Base-by-base conservation (phyloP, 129 eudicot genomes). In the Arctium minus region DNA sequence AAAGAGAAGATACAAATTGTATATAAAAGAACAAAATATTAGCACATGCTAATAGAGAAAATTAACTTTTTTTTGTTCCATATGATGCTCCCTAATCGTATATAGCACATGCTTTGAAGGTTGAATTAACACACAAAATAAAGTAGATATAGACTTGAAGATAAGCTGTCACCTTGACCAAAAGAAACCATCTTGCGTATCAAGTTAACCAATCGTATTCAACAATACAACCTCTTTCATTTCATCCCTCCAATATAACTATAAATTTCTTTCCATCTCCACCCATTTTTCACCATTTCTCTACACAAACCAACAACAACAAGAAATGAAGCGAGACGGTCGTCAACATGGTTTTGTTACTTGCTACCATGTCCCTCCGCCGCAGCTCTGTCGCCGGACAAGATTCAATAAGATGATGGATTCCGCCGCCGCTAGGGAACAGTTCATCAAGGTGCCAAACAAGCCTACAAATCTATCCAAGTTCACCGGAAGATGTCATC, bases 401-500 rank as follows among this genome's bases (percentile, higher is more conserved):
- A 6, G 60, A n/a, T 31, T 65, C 69, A 56, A 79, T 72, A 29
- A 22, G 60, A 72, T 72, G 88, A 77, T 87, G 2, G 81, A 78
- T 48, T 74, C 94, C 1, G 81, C 91, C 6, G 79, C 92, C 1
- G 87, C 87, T 0, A 86, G 90, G n/a, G 94, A 94, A 13, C 7
- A 77, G 32, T 93, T 91, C 74, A 74, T 87, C 31, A 87, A 84
- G 72, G 93, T 87, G 64, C 27, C 92, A 0, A 29, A 82, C 29
- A 88, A 91, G 84, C 98, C 98, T 35, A 91, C 90, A 12, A 94
- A 94, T 83, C 92, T 87, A 78, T 94, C 98, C 29, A 90, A 94
- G 84, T 90, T 86, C 72, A 92, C 98, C 2, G 89, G 94, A 12
- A 92, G 83, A 76, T 92, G 94, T 53, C 87, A 75, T 0, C 83